Conservation (phyloP, 805 yeast species). For the Saccharomycopsis fibuligera region DNA sequence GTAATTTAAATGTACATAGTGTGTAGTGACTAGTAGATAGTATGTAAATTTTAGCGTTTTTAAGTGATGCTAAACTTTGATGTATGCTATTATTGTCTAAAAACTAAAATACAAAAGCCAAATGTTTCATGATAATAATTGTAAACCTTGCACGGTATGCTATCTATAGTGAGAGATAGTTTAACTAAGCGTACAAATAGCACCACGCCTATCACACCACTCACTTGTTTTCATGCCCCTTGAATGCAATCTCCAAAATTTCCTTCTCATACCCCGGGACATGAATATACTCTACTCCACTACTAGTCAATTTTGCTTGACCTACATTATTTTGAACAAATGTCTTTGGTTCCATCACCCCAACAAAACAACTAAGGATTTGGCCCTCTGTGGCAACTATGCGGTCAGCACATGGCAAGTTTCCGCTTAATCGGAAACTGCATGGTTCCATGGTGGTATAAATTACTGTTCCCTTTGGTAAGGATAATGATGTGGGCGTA, state of each 20-base stretch:
- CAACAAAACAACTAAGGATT: conserved; percentile 78
- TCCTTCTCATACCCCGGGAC: conserved; percentile 78
- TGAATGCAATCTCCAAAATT: conserved; percentile 61
- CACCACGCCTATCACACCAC: not conserved
- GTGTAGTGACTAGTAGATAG: too few relatives aligned
- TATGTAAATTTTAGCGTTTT: too few relatives aligned
- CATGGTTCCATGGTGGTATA: conserved; percentile 99
- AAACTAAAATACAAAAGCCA: too few relatives aligned
- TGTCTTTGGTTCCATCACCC: conserved; percentile 83
- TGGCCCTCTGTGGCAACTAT: conserved; percentile 43
- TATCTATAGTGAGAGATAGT: too few relatives aligned
- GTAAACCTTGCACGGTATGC: too few relatives aligned
- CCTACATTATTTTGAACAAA: conserved; percentile 80
- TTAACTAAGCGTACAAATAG: too few relatives aligned
- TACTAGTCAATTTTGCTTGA: conserved; percentile 41
- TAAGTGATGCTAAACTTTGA: too few relatives aligned
- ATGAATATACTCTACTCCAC: conserved; percentile 65
- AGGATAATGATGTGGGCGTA: too few relatives aligned
- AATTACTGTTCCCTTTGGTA: conserved; percentile 73
- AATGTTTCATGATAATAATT: too few relatives aligned
- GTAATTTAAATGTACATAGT: too few relatives aligned
- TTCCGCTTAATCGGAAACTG: conserved; percentile 81
- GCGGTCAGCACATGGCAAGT: conserved; percentile 80
- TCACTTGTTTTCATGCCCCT: conserved; percentile 48
- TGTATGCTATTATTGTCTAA: too few relatives aligned